phyloP scores from a whole-genome alignment of 192 early-diverging fungal genomes.

The Physocladia obscura region DNA sequence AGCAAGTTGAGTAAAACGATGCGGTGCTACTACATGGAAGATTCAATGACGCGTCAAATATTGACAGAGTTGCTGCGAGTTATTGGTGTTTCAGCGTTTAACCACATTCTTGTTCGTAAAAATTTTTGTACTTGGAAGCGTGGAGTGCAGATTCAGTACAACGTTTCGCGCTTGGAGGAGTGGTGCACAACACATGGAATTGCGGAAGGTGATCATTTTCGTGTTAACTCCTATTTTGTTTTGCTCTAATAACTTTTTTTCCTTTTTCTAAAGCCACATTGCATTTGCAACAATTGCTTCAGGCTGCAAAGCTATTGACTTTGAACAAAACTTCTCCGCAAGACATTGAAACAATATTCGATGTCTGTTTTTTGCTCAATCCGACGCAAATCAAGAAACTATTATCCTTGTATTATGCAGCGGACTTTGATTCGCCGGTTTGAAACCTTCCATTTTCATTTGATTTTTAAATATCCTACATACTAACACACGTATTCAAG shows the following conservation, averaged over 20 bases:
- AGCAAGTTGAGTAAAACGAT: conserved; percentile 91
- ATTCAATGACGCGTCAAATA: conserved; percentile 86
- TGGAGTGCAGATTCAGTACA: conserved; percentile 97
- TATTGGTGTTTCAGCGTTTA: conserved; percentile 93
- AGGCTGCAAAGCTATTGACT: conserved; percentile 95
- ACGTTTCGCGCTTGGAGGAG: conserved; percentile 93
- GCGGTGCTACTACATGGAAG: conserved; percentile 97
- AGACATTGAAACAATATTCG: conserved; percentile 98
- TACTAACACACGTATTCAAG: no score
- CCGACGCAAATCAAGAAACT: conserved; percentile 97
- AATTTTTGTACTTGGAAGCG: conserved; percentile 99
- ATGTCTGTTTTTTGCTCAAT: conserved; percentile 95
- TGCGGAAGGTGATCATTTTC: conserved; percentile 82
- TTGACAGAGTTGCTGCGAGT: conserved; percentile 91
- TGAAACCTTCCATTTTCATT: no score
- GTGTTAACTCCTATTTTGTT: no score
- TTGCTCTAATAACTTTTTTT: no score
- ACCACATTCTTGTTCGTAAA: conserved; percentile 95
- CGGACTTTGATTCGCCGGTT: conserved; percentile 90
- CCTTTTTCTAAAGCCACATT: conserved; percentile 49
- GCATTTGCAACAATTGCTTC: conserved; percentile 90
- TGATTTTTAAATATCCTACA: no score
- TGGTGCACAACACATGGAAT: conserved; percentile 97
- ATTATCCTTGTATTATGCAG: conserved; percentile 90
- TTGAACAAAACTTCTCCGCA: conserved; percentile 83